Evolutionary conservation across 495 filamentous ascomycete genomes (phyloP).

Genomic region (Pyronema domesticum): DNA sequence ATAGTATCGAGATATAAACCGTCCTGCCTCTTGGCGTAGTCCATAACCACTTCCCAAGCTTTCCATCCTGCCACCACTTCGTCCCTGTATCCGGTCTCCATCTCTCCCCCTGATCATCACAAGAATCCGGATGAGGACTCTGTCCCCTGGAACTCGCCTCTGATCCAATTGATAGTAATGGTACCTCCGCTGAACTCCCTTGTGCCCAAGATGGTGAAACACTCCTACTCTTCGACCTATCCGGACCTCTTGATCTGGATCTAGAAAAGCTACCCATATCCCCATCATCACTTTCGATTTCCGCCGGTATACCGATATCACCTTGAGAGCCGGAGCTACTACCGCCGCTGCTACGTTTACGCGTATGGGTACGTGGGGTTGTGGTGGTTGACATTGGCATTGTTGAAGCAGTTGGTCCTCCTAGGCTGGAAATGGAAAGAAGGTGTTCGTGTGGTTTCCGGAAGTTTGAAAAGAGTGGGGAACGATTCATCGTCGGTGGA

Average conservation of each 20-base stretch:
- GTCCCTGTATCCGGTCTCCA: conserved; percentile 13
- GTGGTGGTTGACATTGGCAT: neutral
- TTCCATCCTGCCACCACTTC: conserved; percentile 27
- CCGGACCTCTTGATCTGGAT: neutral
- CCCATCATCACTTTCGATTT: conserved; percentile 11
- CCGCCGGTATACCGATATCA: conserved; percentile 12
- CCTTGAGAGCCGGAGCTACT: conserved; percentile 15
- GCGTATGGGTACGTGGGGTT: conserved; percentile 17
- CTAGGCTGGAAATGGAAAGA: neutral
- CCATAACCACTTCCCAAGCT: conserved; percentile 33
- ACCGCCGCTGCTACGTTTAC: conserved; percentile 21
- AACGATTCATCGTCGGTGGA: too few species aligned
- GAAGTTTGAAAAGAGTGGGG: conserved; percentile 7
- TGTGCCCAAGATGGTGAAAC: conserved; percentile 16
- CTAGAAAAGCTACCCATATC: conserved; percentile 4
- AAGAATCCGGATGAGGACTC: conserved; percentile 10
- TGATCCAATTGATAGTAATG: conserved; percentile 15
- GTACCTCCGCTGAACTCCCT: conserved; percentile 9
- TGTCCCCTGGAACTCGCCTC: conserved; percentile 12
- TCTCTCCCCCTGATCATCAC: conserved; percentile 9
- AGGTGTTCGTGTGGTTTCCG: conserved; percentile 22
- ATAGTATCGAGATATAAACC: conserved; percentile 32
- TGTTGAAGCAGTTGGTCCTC: neutral
- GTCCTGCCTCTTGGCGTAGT: conserved; percentile 33
- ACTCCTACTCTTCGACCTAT: conserved; percentile 13